Evolutionary conservation across 805 yeast genomes (phyloP), one percentile per base, ranked within the genome.

Genomic region (Suhomyces pyralidae): DNA sequence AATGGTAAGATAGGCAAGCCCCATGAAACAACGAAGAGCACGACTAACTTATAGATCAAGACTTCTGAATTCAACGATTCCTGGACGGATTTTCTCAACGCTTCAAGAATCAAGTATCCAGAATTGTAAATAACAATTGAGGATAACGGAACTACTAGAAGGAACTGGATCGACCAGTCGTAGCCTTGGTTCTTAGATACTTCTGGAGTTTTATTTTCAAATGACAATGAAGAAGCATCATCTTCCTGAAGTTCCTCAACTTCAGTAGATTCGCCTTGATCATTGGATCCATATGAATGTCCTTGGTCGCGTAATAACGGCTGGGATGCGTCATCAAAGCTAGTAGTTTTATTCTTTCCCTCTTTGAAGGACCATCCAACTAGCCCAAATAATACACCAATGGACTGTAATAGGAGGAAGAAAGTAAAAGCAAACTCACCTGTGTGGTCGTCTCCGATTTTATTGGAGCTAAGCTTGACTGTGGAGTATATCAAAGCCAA

Each of bases 161-260:
- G 58, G 61, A 81, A 90, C 65, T 91, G 96, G 15, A 89, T 57
- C 14, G 85, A 77, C 97, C 97, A 91, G 61, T 87, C 96, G 62
- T 86, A 89, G 40, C 85, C 80, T 46, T 22, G 49, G 22, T 14
- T 28, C 15, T 46, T 46, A 22, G 69, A 48, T 25, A 74, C 61
- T 8, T 7, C 75, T 76, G 1, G 76, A 9, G 24, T 6, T 10
- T 17, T 17, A 58, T 36, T 67, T 57, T 70, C 73, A 50, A 63
- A 70, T 22, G 49, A 43, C n/a, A 42, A 28, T 8, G 44, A 38
- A 12, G 51, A 48, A 26, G 32, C n/a, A 4, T 40, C 51, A 9
- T 40, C 45, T 17, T 49, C 45, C 5, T 45, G 20, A n/a, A 40
- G 20, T 3, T 17, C 30, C 9, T 25, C 40, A 22, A 14, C 20